These are phyloP conservation scores for Zostera marina DNA, from an alignment of 116 monocot genomes.

Conservation along the genomic window DNA sequence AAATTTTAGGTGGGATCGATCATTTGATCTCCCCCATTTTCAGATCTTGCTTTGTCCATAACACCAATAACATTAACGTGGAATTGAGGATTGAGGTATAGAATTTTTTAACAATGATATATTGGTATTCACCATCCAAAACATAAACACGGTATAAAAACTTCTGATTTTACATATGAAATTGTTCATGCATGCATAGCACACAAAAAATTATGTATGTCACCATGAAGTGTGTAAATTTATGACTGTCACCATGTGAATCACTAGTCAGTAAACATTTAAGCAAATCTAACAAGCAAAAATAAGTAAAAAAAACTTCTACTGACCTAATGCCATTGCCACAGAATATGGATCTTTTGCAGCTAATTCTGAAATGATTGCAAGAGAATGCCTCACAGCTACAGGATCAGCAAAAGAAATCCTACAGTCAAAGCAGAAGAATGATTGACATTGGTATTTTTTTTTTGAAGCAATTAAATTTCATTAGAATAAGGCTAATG, in stretches of 20 bases:
- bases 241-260: too few relatives aligned
- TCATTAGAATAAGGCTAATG: too few relatives aligned
- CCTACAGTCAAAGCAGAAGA: conserved; percentile 34
- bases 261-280: too few relatives aligned
- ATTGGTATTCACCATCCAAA: background rate
- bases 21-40: too few relatives aligned
- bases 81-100: background rate
- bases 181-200: too few relatives aligned
- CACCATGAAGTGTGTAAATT: too few relatives aligned
- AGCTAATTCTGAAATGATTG: conserved; percentile 88
- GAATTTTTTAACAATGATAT: background rate
- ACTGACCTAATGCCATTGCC: conserved; percentile 96
- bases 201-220: too few relatives aligned
- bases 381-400: conserved; percentile 86
- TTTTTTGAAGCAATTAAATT: too few relatives aligned
- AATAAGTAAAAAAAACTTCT: background rate
- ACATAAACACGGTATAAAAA: background rate
- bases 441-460: background rate
- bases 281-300: too few relatives aligned
- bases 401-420: conserved; percentile 92
- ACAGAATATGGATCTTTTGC: conserved; percentile 95
- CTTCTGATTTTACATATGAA: background rate
- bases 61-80: too few relatives aligned
- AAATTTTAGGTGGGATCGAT: too few relatives aligned
- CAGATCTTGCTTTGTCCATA: too few relatives aligned